These are phyloP conservation scores for Alternaria burnsii DNA, from an alignment of 2,329 filamentous ascomycete genomes.

Conservation along the genomic window DNA sequence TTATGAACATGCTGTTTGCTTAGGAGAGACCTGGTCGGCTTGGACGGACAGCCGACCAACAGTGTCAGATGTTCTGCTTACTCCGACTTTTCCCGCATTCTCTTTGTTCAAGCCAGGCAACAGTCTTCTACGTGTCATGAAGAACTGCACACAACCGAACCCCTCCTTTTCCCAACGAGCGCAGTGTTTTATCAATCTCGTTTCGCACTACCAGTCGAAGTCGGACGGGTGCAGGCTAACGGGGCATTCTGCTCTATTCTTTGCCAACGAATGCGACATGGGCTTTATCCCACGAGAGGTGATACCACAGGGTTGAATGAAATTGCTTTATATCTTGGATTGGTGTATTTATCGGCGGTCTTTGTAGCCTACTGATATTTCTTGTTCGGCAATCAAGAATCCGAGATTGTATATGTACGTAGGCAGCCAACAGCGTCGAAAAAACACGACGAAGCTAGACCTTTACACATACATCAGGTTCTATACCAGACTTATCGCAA, in stretches of 20 bases:
- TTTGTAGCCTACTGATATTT: background rate
- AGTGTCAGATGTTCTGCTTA: background rate
- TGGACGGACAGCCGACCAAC: background rate
- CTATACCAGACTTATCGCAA: background rate
- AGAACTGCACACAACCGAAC: background rate
- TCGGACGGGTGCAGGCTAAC: background rate
- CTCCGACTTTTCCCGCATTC: constrained; percentile 2
- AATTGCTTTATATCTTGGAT: background rate
- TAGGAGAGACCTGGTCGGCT: background rate
- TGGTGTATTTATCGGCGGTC: background rate
- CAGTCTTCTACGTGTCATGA: background rate
- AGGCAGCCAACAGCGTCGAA: background rate
- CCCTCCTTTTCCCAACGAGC: background rate
- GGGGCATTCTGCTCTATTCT: background rate
- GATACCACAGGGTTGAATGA: accelerated
- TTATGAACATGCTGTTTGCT: background rate
- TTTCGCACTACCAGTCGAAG: too few relatives aligned
- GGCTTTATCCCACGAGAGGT: background rate
- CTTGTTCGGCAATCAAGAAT: background rate
- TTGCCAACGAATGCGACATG: background rate
- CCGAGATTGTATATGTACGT: background rate
- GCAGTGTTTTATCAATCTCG: background rate
- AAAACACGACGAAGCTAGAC: background rate
- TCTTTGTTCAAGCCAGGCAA: background rate
- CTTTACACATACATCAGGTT: background rate